Evolutionary conservation across 2,329 filamentous ascomycete species (phyloP).

Genomic region (Fusarium decemcellulare): DNA sequence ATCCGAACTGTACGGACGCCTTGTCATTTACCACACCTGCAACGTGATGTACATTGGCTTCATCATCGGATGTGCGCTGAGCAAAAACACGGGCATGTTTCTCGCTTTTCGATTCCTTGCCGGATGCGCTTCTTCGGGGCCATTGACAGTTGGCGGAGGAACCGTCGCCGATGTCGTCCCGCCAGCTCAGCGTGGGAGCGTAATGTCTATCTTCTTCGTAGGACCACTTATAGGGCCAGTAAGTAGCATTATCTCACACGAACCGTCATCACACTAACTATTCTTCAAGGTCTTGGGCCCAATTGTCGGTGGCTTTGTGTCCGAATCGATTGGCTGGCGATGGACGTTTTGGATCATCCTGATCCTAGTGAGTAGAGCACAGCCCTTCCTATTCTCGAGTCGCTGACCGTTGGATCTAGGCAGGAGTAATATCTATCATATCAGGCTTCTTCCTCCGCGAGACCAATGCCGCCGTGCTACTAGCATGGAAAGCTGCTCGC

Average conservation of each 20-base stretch:
- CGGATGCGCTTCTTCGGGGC: conserved; percentile 71
- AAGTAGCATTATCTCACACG: not conserved
- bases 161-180: conserved; percentile 74
- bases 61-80: conserved; percentile 53
- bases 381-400: conserved; percentile 10
- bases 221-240: conserved; percentile 71
- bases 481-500: conserved; percentile 21
- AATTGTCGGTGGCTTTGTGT: conserved; percentile 60
- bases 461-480: conserved; percentile 37
- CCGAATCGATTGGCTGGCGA: conserved; percentile 62
- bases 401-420: conserved; percentile 17
- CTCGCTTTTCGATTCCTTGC: conserved; percentile 73
- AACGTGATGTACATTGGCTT: conserved; percentile 70
- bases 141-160: conserved; percentile 75
- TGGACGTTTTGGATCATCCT: conserved; percentile 67
- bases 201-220: conserved; percentile 74
- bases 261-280: conserved; percentile 15
- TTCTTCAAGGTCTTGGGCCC: conserved; percentile 39
- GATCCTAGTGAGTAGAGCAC: conserved; percentile 50
- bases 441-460: conserved; percentile 48
- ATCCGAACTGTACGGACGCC: conserved; percentile 71
- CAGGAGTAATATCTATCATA: conserved; percentile 17
- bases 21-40: conserved; percentile 47
- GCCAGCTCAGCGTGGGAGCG: conserved; percentile 69
- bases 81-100: conserved; percentile 72